Evolutionary conservation across 164 flowering plant species (phyloP), one percentile per base, ranked within the genome.

Genomic region (Liriodendron chinense): DNA sequence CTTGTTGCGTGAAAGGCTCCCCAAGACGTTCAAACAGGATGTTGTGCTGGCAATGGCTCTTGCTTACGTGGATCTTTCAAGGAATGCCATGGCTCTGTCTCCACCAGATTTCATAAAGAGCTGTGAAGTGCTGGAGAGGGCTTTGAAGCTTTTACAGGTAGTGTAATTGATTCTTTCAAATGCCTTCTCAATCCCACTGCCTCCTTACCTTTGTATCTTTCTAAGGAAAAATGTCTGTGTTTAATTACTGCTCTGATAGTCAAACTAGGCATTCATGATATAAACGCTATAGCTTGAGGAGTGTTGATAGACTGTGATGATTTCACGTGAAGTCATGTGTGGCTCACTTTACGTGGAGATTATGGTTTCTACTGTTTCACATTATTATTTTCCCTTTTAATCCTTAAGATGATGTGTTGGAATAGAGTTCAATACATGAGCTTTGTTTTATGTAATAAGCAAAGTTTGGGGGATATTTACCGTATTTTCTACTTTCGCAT

Each of bases 91-190:
- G 99, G 91, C 91, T 7, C 76, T 90, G 78, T 75, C 89, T 48
- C 96, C 94, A 0, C 98, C 99, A 0, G 94, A 94, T 87, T 86
- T 89, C 79, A 83, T 96, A 69, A 67, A 47, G 65, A 89, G 94
- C 50, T 91, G 96, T 82, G 96, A 94, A 76, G 78, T 85, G 71
- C 89, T 96, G 12, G 99, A 90, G 84, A 83, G 92, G 80, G 98
- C 99, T 72, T 84, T 96, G 84, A 96, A 88, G 83, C 88, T 96
- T 65, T 83, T 96, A 85, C 98, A 96, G 93, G 98, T 90, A 71
- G 73, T 65, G 5, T 53, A 25, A 13, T 12, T 64, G 64, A 64
- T 63, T 21, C 16, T 64, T 24, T 23, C 26, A 10, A 22, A 12
- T 64, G 67, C 13, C 67, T 26, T 66, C 43, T 34, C 1, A 16